phyloP scores from a whole-genome alignment of 805 yeast genomes.

The Wickerhamomyces chambardii region DNA sequence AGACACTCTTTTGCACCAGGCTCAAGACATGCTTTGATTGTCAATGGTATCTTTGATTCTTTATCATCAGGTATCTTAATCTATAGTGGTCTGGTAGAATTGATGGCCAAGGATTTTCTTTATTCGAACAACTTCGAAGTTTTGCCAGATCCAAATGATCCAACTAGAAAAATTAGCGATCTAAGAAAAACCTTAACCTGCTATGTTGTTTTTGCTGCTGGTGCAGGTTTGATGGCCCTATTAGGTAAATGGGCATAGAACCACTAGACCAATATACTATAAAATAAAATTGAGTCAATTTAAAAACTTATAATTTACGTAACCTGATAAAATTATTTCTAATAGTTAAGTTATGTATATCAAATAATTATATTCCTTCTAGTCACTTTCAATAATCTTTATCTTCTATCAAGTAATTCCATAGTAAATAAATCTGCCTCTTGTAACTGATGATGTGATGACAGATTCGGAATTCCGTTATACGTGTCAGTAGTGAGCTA shows the following conservation, averaged over 20 bases:
- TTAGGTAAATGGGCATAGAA: conserved; percentile 67
- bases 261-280: no score
- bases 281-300: no score
- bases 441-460: no score
- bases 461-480: no score
- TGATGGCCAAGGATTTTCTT: conserved; percentile 66
- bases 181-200: conserved; percentile 29
- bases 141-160: conserved; percentile 21
- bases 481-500: no score
- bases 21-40: conserved; percentile 42
- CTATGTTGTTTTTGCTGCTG: conserved; percentile 29
- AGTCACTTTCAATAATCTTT: no score
- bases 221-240: conserved; percentile 66
- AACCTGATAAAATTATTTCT: no score
- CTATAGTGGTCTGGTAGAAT: conserved; percentile 67
- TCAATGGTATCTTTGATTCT: conserved; percentile 59
- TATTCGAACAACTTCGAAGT: conserved; percentile 25
- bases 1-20: conserved; percentile 46
- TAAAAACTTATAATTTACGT: no score
- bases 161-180: conserved; percentile 2
- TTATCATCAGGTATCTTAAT: conserved; percentile 65
- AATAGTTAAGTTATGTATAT: no score
- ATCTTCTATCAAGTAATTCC: no score
- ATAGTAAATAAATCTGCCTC: no score
- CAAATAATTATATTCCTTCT: no score